Percentiles rank a stretch among this genome's conserved stretches.
Evolutionary conservation across 202 grass and related monocot species (phyloP).

Genomic region (Schoenoplectus tabernaemontani): DNA sequence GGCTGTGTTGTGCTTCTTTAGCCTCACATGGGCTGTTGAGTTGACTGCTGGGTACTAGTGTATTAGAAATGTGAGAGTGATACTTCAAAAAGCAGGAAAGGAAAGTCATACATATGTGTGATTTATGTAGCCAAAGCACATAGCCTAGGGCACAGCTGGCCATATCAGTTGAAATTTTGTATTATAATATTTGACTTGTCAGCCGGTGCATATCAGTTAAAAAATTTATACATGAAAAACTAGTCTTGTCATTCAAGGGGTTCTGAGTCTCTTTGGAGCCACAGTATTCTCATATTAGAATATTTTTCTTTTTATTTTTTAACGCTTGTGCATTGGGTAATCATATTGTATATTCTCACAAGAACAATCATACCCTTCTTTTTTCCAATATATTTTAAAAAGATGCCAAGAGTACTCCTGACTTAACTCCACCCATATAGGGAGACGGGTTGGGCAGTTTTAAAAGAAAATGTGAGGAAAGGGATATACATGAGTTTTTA

Average conservation of each 20-base stretch:
- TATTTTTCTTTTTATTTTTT: background rate
- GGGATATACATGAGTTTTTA: no score
- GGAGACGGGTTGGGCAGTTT: background rate
- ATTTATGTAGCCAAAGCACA: no score
- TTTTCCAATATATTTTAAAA: background rate
- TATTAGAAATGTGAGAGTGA: background rate
- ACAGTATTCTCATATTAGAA: background rate
- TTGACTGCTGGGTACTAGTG: background rate
- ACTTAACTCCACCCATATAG: background rate
- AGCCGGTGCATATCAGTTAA: no score
- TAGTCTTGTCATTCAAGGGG: background rate
- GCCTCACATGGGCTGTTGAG: background rate
- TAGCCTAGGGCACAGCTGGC: background rate
- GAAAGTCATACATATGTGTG: background rate
- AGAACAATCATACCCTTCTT: no score
- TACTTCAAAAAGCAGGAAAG: background rate
- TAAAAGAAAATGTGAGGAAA: no score
- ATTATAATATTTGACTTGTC: no score
- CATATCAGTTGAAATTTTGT: background rate
- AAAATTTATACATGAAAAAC: background rate
- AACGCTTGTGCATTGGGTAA: no score
- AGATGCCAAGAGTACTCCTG: background rate
- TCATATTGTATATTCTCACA: no score
- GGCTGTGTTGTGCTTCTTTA: background rate
- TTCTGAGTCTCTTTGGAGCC: background rate